Evolutionary conservation across 805 yeast genomes (phyloP).

Genomic region (Saccharomycopsis sp.): DNA sequence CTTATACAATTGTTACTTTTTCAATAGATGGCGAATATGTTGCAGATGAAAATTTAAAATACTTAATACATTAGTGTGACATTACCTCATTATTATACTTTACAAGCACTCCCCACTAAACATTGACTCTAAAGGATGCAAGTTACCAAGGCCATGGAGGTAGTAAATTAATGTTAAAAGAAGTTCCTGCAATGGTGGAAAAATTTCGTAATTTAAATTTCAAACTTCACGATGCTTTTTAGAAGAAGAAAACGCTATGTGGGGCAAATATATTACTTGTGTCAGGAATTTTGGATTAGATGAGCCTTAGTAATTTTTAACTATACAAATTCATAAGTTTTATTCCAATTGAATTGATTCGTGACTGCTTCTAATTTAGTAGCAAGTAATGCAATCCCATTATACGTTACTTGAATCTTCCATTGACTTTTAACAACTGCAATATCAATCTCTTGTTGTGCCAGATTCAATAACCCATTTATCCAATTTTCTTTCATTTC

Average conservation of each 20-base stretch:
- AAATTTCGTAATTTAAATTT: not conserved
- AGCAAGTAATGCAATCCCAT: slow-evolving; percentile 1
- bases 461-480: not conserved
- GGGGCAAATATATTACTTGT: not conserved
- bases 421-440: slow-evolving; percentile 7
- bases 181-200: not conserved
- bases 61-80: no score
- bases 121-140: no score
- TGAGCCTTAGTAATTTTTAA: no score
- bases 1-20: no score
- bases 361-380: slow-evolving; percentile 11
- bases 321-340: slow-evolving; percentile 1
- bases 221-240: no score
- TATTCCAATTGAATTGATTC: slow-evolving; percentile 3
- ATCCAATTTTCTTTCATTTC: slow-evolving; percentile 5
- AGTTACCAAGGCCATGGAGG: no score
- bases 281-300: not conserved
- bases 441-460: not conserved
- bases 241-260: no score
- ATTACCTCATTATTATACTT: no score
- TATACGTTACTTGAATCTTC: slow-evolving; percentile 5
- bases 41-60: no score
- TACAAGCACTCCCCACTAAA: no score
- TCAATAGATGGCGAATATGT: no score
- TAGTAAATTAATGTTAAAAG: not conserved